phyloP scores from a whole-genome alignment of 2,329 filamentous ascomycete genomes.

The Hypoxylon sp. region DNA sequence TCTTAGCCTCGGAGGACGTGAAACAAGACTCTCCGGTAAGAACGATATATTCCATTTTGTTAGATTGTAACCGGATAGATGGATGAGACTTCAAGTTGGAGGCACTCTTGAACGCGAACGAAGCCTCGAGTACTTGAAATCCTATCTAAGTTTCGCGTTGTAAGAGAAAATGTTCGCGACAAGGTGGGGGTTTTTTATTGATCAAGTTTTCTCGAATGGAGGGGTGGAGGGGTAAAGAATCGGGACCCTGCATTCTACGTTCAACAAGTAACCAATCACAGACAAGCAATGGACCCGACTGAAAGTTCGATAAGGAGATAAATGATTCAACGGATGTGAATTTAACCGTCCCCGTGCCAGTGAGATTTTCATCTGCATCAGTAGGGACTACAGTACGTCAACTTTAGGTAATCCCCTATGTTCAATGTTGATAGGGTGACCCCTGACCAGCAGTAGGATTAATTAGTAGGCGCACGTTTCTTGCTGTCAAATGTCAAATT shows the following conservation, averaged over 20 bases:
- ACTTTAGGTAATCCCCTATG: conserved; percentile 10
- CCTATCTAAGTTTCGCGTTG: conserved; percentile 11
- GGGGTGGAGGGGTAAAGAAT: conserved; percentile 29
- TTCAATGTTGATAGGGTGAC: conserved; percentile 5
- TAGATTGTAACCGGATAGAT: conserved; percentile 12
- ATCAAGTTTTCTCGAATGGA: conserved; percentile 24
- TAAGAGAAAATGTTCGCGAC: conserved; percentile 28
- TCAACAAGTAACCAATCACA: conserved; percentile 22
- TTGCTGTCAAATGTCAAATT: no score
- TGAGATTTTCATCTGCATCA: no score
- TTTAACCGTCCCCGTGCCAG: conserved; percentile 27
- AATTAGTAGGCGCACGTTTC: no score
- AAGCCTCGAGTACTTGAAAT: conserved; percentile 10
- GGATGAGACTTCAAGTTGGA: not conserved
- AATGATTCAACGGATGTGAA: conserved; percentile 16
- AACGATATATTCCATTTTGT: conserved; percentile 41
- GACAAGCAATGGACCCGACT: conserved; percentile 9
- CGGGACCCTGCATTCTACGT: conserved; percentile 27
- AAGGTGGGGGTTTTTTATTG: conserved; percentile 19
- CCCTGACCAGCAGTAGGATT: conserved; percentile 28
- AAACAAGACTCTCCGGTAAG: conserved; percentile 58
- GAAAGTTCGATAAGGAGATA: conserved; percentile 20
- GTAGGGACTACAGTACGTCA: conserved; percentile 18
- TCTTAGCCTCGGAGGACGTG: conserved; percentile 55
- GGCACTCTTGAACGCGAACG: conserved; percentile 4